Evolutionary conservation across 495 filamentous ascomycete genomes (phyloP).

Genomic region (Xylaria cubensis): DNA sequence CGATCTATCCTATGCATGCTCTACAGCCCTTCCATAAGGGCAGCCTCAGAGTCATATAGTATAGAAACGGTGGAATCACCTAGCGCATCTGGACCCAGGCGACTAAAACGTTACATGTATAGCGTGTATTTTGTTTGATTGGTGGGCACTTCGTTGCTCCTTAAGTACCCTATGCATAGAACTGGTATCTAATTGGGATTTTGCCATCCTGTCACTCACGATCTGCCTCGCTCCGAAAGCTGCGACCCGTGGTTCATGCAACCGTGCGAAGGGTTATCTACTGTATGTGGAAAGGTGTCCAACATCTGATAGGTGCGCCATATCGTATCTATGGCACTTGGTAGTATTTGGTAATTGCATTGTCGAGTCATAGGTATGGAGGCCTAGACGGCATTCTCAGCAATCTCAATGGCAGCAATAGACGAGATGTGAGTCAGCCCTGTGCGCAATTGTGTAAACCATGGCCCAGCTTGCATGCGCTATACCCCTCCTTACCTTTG

Average conservation of each 20-base stretch:
- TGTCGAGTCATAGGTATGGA: slow-evolving; percentile 4
- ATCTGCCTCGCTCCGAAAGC: neutral
- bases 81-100: neutral
- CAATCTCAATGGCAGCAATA: neutral
- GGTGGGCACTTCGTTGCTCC: neutral
- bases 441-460: slow-evolving; percentile 7
- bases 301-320: neutral
- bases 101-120: slow-evolving; percentile 3
- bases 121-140: neutral
- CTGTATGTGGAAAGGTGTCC: neutral
- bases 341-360: neutral
- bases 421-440: slow-evolving; percentile 17
- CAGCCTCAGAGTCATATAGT: neutral
- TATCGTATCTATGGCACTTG: neutral
- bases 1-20: slow-evolving; percentile 1
- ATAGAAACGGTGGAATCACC: neutral
- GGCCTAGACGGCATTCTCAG: neutral
- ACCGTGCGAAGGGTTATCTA: neutral
- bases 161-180: neutral
- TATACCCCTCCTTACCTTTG: neutral
- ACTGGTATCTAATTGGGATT: neutral
- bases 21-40: neutral
- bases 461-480: neutral
- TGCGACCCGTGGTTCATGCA: slow-evolving; percentile 8
- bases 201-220: slow-evolving; percentile 7